These are phyloP conservation scores for Chalara sp. DNA, from an alignment of 2,329 filamentous ascomycete genomes.

Conservation along the genomic window DNA sequence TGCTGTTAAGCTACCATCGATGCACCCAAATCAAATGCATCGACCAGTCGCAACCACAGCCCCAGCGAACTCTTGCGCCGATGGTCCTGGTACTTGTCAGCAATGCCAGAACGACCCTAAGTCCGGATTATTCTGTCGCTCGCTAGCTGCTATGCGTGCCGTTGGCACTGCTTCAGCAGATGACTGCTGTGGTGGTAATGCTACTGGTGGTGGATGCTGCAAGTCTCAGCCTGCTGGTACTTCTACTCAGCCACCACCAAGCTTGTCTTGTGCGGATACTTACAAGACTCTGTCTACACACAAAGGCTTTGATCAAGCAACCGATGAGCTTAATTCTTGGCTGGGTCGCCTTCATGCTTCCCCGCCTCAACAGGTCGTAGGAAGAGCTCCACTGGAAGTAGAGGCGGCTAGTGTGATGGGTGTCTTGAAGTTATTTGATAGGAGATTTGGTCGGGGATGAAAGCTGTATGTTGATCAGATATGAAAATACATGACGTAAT, in stretches of 20 bases:
- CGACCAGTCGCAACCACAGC: constrained; percentile 15
- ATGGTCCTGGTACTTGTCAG: constrained; percentile 71
- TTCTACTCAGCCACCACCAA: constrained; percentile 29
- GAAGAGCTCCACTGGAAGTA: constrained; percentile 61
- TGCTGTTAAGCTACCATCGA: constrained; percentile 51
- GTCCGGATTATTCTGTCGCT: constrained; percentile 77
- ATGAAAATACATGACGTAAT: too few species aligned
- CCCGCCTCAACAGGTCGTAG: constrained; percentile 28
- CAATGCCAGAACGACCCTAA: constrained; percentile 74
- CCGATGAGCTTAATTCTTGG: constrained; percentile 69
- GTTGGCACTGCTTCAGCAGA: constrained; percentile 30
- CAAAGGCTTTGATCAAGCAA: constrained; percentile 66
- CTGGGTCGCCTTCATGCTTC: constrained; percentile 64
- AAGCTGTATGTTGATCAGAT: background rate
- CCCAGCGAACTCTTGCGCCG: constrained; percentile 29
- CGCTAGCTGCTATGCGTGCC: constrained; percentile 56
- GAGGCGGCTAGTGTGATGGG: constrained; percentile 82
- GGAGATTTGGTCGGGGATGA: constrained; percentile 54
- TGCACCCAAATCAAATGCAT: constrained; percentile 29
- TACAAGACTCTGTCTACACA: constrained; percentile 75
- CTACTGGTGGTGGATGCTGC: constrained; percentile 57
- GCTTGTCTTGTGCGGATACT: constrained; percentile 67
- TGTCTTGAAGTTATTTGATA: constrained; percentile 74
- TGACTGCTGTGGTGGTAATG: constrained; percentile 58
- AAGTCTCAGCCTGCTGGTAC: constrained; percentile 28